These are phyloP conservation scores for Aspergillus ochraceoroseus DNA, from an alignment of 2,329 filamentous ascomycete species.

Conservation along the genomic window DNA sequence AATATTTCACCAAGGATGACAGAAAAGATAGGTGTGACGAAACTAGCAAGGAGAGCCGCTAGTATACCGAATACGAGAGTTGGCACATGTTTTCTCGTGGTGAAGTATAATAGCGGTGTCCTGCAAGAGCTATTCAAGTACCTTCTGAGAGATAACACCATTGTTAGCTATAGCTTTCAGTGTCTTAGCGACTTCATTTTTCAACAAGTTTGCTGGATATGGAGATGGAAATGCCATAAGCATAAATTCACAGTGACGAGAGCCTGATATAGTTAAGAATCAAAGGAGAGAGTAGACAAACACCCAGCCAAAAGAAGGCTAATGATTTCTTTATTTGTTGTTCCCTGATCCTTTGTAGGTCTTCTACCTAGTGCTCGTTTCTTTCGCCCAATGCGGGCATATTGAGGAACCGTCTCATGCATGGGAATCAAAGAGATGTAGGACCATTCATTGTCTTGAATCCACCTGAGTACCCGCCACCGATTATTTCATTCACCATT, in stretches of 20 bases:
- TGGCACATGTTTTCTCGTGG: slow-evolving; percentile 55
- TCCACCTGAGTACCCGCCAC: slow-evolving; percentile 2
- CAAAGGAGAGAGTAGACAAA: no score
- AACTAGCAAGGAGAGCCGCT: slow-evolving; percentile 56
- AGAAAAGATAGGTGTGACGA: slow-evolving; percentile 60
- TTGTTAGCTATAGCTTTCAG: background rate
- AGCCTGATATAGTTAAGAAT: no score
- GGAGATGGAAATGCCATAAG: background rate
- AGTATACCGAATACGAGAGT: slow-evolving; percentile 53
- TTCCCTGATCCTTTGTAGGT: no score
- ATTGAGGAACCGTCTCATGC: no score
- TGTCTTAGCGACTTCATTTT: slow-evolving; percentile 1
- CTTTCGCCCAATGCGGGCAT: no score
- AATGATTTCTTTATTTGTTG: no score
- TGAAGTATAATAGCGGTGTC: slow-evolving; percentile 67
- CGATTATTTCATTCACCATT: slow-evolving; percentile 9
- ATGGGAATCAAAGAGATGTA: no score
- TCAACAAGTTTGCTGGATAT: background rate
- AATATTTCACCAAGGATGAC: slow-evolving; percentile 72
- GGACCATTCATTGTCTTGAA: no score
- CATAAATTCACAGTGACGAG: no score
- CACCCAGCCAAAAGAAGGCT: no score
- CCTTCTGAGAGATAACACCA: background rate
- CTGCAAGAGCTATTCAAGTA: slow-evolving; percentile 33
- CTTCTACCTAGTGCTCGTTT: no score